Percentiles rank a stretch among this genome's conserved stretches.
phyloP scores from a whole-genome alignment of 208 protist genomes.

The Crithidia expoeki region DNA sequence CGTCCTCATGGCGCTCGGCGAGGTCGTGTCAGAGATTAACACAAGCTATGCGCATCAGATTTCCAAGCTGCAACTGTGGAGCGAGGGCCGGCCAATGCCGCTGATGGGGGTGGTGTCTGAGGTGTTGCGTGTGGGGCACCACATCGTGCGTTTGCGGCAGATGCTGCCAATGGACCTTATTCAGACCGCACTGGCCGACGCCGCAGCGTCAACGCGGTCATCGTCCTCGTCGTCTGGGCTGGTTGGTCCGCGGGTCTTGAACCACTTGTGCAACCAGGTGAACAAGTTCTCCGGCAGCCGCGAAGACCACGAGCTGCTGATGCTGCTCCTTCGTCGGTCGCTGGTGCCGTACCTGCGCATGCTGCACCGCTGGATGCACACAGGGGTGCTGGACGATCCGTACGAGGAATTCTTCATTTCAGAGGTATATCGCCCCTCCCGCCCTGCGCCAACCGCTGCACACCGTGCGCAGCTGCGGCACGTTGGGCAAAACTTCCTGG shows the following conservation, averaged over 20 bases:
- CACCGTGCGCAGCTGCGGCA: constrained; percentile 33
- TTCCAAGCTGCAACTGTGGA: constrained; percentile 69
- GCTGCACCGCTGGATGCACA: constrained; percentile 85
- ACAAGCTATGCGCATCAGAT: constrained; percentile 85
- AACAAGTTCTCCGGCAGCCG: constrained; percentile 63
- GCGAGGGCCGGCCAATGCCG: constrained; percentile 62
- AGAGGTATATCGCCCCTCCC: constrained; percentile 36
- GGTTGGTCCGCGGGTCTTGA: constrained; percentile 70
- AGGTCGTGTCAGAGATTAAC: constrained; percentile 81
- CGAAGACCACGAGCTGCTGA: constrained; percentile 78
- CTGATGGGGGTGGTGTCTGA: constrained; percentile 87
- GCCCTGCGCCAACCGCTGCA: constrained; percentile 16
- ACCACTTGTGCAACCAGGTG: constrained; percentile 75
- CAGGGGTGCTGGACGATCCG: constrained; percentile 80
- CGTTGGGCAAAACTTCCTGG: constrained; percentile 32
- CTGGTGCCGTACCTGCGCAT: constrained; percentile 79
- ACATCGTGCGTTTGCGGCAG: constrained; percentile 82
- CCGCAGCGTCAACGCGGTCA: constrained; percentile 2
- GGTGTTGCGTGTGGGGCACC: constrained; percentile 78
- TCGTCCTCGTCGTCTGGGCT: constrained; percentile 34
- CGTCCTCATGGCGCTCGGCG: constrained; percentile 85
- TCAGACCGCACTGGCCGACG: constrained; percentile 30
- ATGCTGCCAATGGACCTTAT: constrained; percentile 80
- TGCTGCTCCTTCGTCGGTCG: constrained; percentile 75
- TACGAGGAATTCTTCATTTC: constrained; percentile 89